Conservation (phyloP, 352 stramenopile genomes). For the Peronospora belbahrii region DNA sequence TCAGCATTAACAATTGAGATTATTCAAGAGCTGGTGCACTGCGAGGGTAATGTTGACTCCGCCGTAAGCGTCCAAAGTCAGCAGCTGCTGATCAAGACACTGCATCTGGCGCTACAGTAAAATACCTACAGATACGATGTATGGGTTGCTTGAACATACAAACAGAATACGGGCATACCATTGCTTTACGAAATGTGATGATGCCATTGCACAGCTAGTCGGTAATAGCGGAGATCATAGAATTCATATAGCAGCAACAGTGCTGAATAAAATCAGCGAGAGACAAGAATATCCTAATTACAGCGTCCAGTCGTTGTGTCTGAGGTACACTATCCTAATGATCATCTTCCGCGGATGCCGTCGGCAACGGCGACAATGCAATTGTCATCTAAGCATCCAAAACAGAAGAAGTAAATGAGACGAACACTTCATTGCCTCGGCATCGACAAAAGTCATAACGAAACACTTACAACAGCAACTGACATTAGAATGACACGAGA, state of each 20-base stretch:
- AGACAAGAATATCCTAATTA: slow-evolving; percentile 30
- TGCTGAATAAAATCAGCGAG: slow-evolving; percentile 24
- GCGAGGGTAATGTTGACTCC: slow-evolving; percentile 37
- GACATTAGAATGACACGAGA: slow-evolving; percentile 75
- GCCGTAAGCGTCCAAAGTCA: slow-evolving; percentile 45
- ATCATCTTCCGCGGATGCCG: slow-evolving; percentile 37
- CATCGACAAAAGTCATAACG: background rate
- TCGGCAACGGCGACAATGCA: slow-evolving; percentile 55
- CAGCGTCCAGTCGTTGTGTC: slow-evolving; percentile 14
- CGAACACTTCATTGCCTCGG: background rate
- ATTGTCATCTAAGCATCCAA: slow-evolving; percentile 40
- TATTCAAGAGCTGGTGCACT: slow-evolving; percentile 54
- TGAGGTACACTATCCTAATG: slow-evolving; percentile 28
- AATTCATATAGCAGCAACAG: slow-evolving; percentile 26
- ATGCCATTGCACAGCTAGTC: slow-evolving; percentile 4
- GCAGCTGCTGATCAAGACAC: slow-evolving; percentile 68
- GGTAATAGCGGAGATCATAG: slow-evolving; percentile 18
- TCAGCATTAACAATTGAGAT: slow-evolving; percentile 47
- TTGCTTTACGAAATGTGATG: background rate
- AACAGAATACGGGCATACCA: background rate
- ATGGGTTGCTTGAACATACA: slow-evolving; percentile 10
- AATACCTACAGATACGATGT: slow-evolving; percentile 1
- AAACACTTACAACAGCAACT: slow-evolving; percentile 44
- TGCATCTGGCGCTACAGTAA: slow-evolving; percentile 46
- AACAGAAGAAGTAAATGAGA: slow-evolving; percentile 6